Evolutionary conservation across 768 basidiomycete genomes (phyloP).

Genomic region (Hortiboletus flavorubellus): DNA sequence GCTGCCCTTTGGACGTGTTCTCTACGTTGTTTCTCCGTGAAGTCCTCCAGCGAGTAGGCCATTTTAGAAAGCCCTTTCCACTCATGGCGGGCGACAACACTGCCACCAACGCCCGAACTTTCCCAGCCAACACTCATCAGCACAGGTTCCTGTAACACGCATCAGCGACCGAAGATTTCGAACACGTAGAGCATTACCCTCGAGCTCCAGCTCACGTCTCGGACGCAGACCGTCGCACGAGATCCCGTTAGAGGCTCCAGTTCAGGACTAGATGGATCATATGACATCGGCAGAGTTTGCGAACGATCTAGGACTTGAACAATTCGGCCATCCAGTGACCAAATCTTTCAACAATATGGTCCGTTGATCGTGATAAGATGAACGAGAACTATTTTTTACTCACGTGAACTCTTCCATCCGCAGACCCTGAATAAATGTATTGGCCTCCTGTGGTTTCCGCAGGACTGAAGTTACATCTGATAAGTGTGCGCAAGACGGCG

Average conservation of each 20-base stretch:
- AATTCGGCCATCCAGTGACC: slow-evolving; percentile 87
- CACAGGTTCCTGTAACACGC: slow-evolving; percentile 63
- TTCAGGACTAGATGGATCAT: slow-evolving; percentile 69
- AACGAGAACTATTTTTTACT: slow-evolving; percentile 20
- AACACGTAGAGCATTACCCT: slow-evolving; percentile 42
- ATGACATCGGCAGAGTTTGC: slow-evolving; percentile 63
- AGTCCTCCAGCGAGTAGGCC: slow-evolving; percentile 65
- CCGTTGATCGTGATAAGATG: slow-evolving; percentile 1
- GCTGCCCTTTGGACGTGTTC: slow-evolving; percentile 31
- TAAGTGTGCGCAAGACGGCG: slow-evolving; percentile 83
- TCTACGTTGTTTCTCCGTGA: slow-evolving; percentile 52
- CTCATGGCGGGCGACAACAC: slow-evolving; percentile 87
- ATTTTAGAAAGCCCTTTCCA: slow-evolving; percentile 91
- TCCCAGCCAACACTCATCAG: slow-evolving; percentile 94
- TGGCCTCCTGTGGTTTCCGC: slow-evolving; percentile 85
- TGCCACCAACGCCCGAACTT: slow-evolving; percentile 50
- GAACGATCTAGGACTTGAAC: slow-evolving; percentile 83
- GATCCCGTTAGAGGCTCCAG: slow-evolving; percentile 28
- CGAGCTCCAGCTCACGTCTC: slow-evolving; percentile 95
- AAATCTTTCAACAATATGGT: slow-evolving; percentile 56
- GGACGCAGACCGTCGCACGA: slow-evolving; percentile 55
- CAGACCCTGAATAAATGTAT: slow-evolving; percentile 93
- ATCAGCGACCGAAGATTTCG: slow-evolving; percentile 3
- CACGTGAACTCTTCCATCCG: slow-evolving; percentile 84
- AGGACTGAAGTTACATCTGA: slow-evolving; percentile 96